Percentiles rank a stretch among this genome's conserved stretches.
phyloP scores from a whole-genome alignment of 768 basidiomycete species.

The Crassisporium funariophilum region DNA sequence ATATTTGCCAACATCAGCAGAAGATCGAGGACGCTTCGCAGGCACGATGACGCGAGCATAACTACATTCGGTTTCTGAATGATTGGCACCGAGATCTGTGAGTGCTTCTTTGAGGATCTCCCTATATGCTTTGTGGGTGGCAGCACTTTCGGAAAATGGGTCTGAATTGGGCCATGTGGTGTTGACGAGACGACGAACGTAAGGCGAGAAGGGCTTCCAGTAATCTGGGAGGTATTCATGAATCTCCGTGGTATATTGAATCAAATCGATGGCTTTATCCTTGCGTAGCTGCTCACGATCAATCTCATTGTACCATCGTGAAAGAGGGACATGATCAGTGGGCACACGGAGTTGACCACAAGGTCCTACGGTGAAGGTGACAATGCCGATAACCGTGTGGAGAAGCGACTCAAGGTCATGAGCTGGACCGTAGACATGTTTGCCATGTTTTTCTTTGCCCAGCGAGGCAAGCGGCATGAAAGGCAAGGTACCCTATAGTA shows the following conservation, averaged over 20 bases:
- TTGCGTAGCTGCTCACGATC: conserved; percentile 2
- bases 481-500: conserved; percentile 14
- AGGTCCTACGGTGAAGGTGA: conserved; percentile 11
- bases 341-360: conserved; percentile 2
- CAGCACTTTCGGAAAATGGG: conserved; percentile 5
- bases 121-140: conserved; percentile 5
- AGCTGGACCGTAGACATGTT: conserved; percentile 8
- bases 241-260: not conserved
- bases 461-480: conserved; percentile 13
- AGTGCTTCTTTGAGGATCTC: conserved; percentile 11
- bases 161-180: conserved; percentile 4
- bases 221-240: not conserved
- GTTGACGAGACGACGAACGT: conserved; percentile 4
- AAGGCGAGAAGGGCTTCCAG: conserved; percentile 5
- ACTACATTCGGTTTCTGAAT: conserved; percentile 2
- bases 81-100: conserved; percentile 2
- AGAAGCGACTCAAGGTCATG: conserved; percentile 15
- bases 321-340: conserved; percentile 10
- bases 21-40: conserved; percentile 4
- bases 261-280: conserved; percentile 3
- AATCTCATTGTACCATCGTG: conserved; percentile 12
- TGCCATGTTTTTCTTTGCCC: conserved; percentile 3
- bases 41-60: conserved; percentile 2
- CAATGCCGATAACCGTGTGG: conserved; percentile 6
- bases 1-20: conserved; percentile 4